Percentiles rank a stretch among this genome's conserved stretches.
Conservation (phyloP, 2,329 filamentous ascomycete genomes). For the Harringtonia aguacate region DNA sequence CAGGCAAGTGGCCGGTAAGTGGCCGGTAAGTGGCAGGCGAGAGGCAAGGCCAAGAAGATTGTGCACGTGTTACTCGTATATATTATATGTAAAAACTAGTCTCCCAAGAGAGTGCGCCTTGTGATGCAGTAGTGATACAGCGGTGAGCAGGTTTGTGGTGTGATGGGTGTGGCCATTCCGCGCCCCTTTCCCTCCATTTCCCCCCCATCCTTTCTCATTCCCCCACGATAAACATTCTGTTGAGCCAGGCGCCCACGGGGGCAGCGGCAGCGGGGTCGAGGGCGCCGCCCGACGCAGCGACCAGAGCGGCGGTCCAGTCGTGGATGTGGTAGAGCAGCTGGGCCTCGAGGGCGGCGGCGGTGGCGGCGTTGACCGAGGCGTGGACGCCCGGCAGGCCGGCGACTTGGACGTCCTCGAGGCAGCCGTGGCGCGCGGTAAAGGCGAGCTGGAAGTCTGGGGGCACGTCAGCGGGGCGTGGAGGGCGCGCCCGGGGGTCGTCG, state of each 20-base stretch:
- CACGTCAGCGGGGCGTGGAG: conserved; percentile 35
- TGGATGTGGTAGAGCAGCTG: conserved; percentile 15
- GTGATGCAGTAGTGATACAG: no score
- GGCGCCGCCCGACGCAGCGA: conserved; percentile 5
- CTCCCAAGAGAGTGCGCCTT: no score
- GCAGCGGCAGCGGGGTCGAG: conserved; percentile 2
- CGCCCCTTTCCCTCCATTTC: no score
- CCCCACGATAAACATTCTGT: conserved; percentile 17
- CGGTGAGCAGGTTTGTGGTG: no score
- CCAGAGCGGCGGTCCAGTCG: conserved; percentile 18
- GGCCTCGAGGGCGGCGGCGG: conserved; percentile 13
- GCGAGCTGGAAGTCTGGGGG: conserved; percentile 23
- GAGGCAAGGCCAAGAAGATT: no score
- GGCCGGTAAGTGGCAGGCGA: no score
- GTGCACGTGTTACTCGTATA: no score
- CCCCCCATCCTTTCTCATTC: no score
- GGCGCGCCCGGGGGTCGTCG: conserved; percentile 45
- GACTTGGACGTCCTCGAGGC: conserved; percentile 19
- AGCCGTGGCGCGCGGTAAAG: conserved; percentile 28
- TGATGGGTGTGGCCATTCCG: no score
- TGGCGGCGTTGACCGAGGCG: conserved; percentile 1
- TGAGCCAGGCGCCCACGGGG: conserved; percentile 17
- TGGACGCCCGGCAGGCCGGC: conserved; percentile 13
- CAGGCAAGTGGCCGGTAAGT: no score
- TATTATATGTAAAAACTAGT: no score